These are phyloP conservation scores for Golubevia pallescens DNA, from an alignment of 1,284 basidiomycete species.

Conservation along the genomic window DNA sequence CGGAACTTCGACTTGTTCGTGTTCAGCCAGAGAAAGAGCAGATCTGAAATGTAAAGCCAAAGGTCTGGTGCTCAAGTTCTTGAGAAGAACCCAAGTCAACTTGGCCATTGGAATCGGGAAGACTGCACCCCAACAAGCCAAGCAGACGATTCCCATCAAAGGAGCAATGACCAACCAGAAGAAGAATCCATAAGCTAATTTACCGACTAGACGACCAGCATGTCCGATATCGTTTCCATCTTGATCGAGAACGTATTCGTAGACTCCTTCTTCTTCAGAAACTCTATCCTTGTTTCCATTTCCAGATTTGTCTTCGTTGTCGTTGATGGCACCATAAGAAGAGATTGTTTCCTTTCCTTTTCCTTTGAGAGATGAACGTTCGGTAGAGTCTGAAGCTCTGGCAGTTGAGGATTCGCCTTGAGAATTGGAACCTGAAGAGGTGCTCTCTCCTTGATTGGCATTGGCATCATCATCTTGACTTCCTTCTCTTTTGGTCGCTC, in stretches of 20 bases:
- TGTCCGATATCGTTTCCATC: slow-evolving; percentile 43
- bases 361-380: too few species aligned
- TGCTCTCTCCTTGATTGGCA: slow-evolving; percentile 9
- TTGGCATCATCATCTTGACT: slow-evolving; percentile 1
- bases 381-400: too few species aligned
- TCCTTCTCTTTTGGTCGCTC: neutral
- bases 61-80: slow-evolving; percentile 80
- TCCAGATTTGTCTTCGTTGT: too few species aligned
- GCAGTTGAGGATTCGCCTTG: too few species aligned
- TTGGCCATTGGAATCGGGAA: slow-evolving; percentile 98
- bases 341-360: too few species aligned
- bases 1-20: slow-evolving; percentile 22
- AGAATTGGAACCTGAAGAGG: slow-evolving; percentile 3
- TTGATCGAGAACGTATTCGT: slow-evolving; percentile 53
- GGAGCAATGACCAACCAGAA: slow-evolving; percentile 91
- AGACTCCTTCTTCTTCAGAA: slow-evolving; percentile 28
- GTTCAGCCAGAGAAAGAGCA: slow-evolving; percentile 41
- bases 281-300: too few species aligned
- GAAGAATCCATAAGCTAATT: slow-evolving; percentile 66
- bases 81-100: slow-evolving; percentile 89
- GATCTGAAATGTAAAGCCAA: slow-evolving; percentile 89
- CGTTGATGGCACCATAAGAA: too few species aligned
- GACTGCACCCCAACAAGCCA: slow-evolving; percentile 89
- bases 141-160: slow-evolving; percentile 72
- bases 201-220: slow-evolving; percentile 32